A percentile compares a stretch with the other conserved stretches of the same genome.
phyloP scores from a whole-genome alignment of 2,329 filamentous ascomycete genomes.

The Cyclaneusma minus region DNA sequence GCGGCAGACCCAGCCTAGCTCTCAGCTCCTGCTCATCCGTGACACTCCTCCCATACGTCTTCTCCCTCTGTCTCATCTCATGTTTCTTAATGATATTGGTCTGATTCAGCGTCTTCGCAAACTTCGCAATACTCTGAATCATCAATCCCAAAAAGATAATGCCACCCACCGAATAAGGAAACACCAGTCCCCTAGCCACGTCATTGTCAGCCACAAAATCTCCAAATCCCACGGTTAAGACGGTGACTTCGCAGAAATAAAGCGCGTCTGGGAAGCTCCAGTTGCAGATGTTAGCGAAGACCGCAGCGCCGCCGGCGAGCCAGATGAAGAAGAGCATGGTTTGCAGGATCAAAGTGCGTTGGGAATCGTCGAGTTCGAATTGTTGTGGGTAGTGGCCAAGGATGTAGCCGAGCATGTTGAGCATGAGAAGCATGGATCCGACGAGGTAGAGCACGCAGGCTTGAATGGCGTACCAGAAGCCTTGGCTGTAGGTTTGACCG shows the following conservation, averaged over 20 bases:
- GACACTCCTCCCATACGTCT: conserved; percentile 37
- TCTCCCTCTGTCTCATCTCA: conserved; percentile 33
- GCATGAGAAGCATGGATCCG: conserved; percentile 45
- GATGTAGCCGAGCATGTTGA: conserved; percentile 57
- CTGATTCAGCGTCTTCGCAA: conserved; percentile 40
- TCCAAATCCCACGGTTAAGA: conserved; percentile 45
- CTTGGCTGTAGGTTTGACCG: conserved; percentile 43
- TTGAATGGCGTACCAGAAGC: conserved; percentile 54
- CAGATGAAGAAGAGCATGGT: conserved; percentile 57
- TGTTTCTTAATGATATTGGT: conserved; percentile 47
- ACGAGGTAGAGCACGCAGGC: conserved; percentile 47
- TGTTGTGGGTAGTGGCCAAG: conserved; percentile 52
- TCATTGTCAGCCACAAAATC: conserved; percentile 40
- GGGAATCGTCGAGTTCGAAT: conserved; percentile 49
- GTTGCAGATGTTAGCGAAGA: conserved; percentile 41
- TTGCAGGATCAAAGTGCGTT: conserved; percentile 54
- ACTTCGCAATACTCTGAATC: conserved; percentile 47
- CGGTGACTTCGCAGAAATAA: conserved; percentile 45
- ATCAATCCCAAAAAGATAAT: conserved; percentile 56
- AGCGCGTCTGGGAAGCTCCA: conserved; percentile 45
- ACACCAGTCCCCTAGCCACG: conserved; percentile 40
- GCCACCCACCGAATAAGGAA: conserved; percentile 52
- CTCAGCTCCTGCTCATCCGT: conserved; percentile 33
- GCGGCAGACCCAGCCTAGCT: conserved; percentile 21
- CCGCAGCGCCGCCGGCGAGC: conserved; percentile 45